phyloP scores from a whole-genome alignment of 169 alveolate species.

The Plasmodium falciparum region DNA sequence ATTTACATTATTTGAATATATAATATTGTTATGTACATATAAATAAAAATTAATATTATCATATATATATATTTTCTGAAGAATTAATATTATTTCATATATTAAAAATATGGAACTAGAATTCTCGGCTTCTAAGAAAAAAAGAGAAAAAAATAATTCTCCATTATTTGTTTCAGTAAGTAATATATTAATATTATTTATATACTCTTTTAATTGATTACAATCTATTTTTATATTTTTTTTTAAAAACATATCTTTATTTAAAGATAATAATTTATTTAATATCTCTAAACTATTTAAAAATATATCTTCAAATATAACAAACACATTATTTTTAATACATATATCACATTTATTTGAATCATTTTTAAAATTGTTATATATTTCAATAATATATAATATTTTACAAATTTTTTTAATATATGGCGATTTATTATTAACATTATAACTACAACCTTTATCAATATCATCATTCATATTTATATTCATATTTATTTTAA shows the following conservation, averaged over 20 bases:
- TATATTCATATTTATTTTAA: too few species aligned
- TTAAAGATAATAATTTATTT: slow-evolving; percentile 42
- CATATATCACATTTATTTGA: slow-evolving; percentile 2
- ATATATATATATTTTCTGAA: slow-evolving; percentile 54
- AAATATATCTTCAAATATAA: slow-evolving; percentile 39
- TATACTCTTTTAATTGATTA: slow-evolving; percentile 43
- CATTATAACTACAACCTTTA: neutral
- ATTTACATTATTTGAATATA: slow-evolving; percentile 29
- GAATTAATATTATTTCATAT: slow-evolving; percentile 48
- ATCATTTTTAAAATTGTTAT: slow-evolving; percentile 21
- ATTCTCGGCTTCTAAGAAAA: slow-evolving; percentile 17
- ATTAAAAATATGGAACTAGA: slow-evolving; percentile 14
- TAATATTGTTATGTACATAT: slow-evolving; percentile 31
- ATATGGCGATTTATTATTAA: neutral
- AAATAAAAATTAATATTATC: slow-evolving; percentile 62
- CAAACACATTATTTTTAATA: slow-evolving; percentile 24
- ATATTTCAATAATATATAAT: slow-evolving; percentile 11
- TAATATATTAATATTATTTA: slow-evolving; percentile 33
- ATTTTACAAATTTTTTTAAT: slow-evolving; percentile 55
- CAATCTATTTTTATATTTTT: slow-evolving; percentile 52
- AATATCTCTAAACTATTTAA: slow-evolving; percentile 47
- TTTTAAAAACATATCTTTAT: slow-evolving; percentile 63
- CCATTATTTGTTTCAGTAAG: slow-evolving; percentile 39
- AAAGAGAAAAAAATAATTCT: slow-evolving; percentile 18
- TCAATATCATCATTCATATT: slow-evolving; percentile 16